Evolutionary conservation across 257 asterid species (phyloP).

Genomic region (Parsonsia alboflavescens): DNA sequence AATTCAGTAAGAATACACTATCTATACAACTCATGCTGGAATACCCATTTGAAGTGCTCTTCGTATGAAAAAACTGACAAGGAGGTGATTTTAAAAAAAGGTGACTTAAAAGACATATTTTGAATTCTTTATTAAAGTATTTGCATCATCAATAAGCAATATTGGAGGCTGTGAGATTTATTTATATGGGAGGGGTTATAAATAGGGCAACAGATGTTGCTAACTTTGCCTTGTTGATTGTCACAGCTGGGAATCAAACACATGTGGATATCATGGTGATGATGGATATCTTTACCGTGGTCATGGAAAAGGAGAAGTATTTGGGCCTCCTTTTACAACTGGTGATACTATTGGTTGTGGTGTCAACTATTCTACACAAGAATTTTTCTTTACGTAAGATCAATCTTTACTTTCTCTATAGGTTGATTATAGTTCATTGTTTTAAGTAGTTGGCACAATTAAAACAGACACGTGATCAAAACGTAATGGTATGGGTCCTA

Average conservation of each 20-base stretch:
- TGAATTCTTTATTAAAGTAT: not conserved
- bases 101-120: not conserved
- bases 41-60: not conserved
- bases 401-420: not conserved
- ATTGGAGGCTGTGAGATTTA: not conserved
- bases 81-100: not conserved
- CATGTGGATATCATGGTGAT: conserved; percentile 92
- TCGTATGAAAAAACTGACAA: not conserved
- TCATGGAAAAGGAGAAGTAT: conserved; percentile 78
- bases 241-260: conserved; percentile 88
- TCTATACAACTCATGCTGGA: not conserved
- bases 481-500: not conserved
- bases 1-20: not conserved
- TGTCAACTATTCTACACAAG: conserved; percentile 73
- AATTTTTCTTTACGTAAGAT: conserved; percentile 92
- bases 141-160: not conserved
- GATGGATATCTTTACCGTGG: conserved; percentile 92
- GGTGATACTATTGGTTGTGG: conserved; percentile 97
- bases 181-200: not conserved
- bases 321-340: conserved; percentile 78
- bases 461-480: not conserved
- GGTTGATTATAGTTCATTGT: not conserved
- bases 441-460: not conserved
- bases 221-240: conserved; percentile 10
- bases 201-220: not conserved